Conservation (phyloP, 352 stramenopile genomes). For the Phytophthora sojae region DNA sequence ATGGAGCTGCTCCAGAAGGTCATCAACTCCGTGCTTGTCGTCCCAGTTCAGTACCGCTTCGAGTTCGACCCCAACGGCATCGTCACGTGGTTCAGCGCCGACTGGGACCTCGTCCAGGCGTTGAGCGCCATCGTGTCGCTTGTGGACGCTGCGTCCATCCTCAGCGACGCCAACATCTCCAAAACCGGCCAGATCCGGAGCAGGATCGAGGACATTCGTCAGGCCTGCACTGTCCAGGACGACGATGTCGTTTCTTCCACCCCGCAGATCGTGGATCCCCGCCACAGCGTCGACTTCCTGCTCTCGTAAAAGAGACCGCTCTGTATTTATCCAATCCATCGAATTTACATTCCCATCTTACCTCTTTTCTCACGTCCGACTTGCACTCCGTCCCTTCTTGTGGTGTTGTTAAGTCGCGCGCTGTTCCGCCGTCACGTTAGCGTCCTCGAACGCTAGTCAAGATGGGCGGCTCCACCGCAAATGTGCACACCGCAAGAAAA, state of each 20-base stretch:
- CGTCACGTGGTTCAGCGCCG: conserved; percentile 63
- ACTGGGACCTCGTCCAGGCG: conserved; percentile 65
- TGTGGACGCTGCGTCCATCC: conserved; percentile 49
- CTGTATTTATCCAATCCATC: conserved; percentile 36
- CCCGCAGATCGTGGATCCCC: conserved; percentile 26
- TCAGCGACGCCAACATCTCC: conserved; percentile 56
- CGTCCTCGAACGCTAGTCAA: conserved; percentile 19
- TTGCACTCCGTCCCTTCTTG: conserved; percentile 31
- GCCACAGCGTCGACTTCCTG: conserved; percentile 52
- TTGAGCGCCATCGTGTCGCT: conserved; percentile 55
- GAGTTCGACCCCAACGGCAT: conserved; percentile 51
- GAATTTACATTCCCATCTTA: conserved; percentile 12
- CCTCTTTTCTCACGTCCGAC: conserved; percentile 23
- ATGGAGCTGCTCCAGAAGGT: conserved; percentile 63
- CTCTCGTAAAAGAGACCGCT: conserved; percentile 39
- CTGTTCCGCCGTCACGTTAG: conserved; percentile 10
- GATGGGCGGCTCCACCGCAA: conserved; percentile 21
- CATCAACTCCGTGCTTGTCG: conserved; percentile 45
- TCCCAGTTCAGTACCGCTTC: conserved; percentile 61
- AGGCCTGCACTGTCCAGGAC: conserved; percentile 12
- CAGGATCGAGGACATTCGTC: conserved; percentile 25
- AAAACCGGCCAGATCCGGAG: conserved; percentile 64
- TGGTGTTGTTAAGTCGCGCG: conserved; percentile 15
- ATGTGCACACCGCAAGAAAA: conserved; percentile 9
- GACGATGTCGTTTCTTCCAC: not conserved